Base-by-base conservation (phyloP, 2,329 filamentous ascomycete genomes). In the Simplicillium sp. region DNA sequence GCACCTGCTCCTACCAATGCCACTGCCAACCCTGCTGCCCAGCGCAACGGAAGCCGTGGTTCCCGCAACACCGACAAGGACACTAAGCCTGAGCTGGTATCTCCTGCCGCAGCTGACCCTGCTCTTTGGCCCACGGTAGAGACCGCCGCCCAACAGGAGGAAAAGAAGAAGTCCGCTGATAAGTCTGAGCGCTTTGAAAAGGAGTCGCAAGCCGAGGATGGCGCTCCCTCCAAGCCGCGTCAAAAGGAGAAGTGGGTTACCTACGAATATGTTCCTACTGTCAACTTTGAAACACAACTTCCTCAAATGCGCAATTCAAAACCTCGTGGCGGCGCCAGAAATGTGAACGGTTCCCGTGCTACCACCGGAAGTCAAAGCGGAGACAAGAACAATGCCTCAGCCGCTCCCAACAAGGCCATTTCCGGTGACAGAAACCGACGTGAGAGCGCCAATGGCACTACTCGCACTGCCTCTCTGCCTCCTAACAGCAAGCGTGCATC, bases 121-220 rank as follows among this genome's bases (percentile, higher is more conserved):
- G 68, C 78, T 40, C 80, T 80, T 15, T 98, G 92, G 92, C 92
- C 92, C 13, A 97, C 90, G 3, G 88, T 88, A 1, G 87, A 95
- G 51, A 77, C 82, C 39, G 80, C 82, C 38, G 61, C 62, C 36
- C 20, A n/a, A n/a, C 67, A 71, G 48, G 87, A 92, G 50, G 77
- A 84, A 46, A 86, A 85, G 63, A 81, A 82, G 54, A 88, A 87
- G 60, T 64, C 70, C 2, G 73, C 81, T 41, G 87, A 87, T 60
- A 65, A 68, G 40, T 62, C 68, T 28, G 67, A 77, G 16, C 70
- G 72, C 11, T 71, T 78, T 36, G 82, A 86, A 46, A 77, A 81
- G 37, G 82, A 84, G 48, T 65, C 61, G 34, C 73, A 80, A 46
- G 79, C 74, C n/a, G 65, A 78, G 41, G 52, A 70, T 55, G 52